Evolutionary conservation across 148 eudicot genomes (phyloP), one percentile per base, ranked within the genome.

Genomic region (Mesembryanthemum crystallinum): DNA sequence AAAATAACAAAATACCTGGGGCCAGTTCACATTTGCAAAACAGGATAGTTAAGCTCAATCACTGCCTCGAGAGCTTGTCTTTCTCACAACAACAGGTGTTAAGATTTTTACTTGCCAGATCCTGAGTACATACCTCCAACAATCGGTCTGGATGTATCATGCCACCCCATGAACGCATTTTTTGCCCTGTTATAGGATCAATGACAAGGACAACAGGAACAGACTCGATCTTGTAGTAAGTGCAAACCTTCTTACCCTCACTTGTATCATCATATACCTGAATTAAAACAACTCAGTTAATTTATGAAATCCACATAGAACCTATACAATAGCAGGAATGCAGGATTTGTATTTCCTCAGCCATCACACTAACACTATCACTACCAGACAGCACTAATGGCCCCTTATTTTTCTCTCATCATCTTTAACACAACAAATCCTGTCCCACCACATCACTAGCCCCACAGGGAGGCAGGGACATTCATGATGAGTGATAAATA

Each of bases 181-280:
- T 95, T 78, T 95, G 99, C 66, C 99, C 99, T 18, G 99, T 95
- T 70, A 95, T 73, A 35, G 99, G 99, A 77, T 95, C 99, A 78
- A 95, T 92, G 71, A 95, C 83, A 63, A 95, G 89, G 78, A 88
- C 80, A 58, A 85, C 87, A 66, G 99, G 98, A 77, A 73, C 76
- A 80, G 92, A 82, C 18, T 90, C 96, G 73, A 92, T 79, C 81
- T 87, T 95, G 86, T 95, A 95, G 76, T 92, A 91, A 57, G 89
- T 92, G 84, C 92, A 87, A 28, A 95, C 92, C 85, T 95, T 95
- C 77, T 91, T 88, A 37, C 99, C 99, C 87, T 92, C 99, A 64
- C 87, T 93, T 59, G 94, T 88, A 77, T 92, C 99, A 66, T 95
- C 92, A 82, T 88, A 90, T 70, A 86, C 90, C 99, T 95, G 69